Evolutionary conservation across 1,284 basidiomycete genomes (phyloP), one percentile per base, ranked within the genome.

Genomic region (Sporisorium exsertum): DNA sequence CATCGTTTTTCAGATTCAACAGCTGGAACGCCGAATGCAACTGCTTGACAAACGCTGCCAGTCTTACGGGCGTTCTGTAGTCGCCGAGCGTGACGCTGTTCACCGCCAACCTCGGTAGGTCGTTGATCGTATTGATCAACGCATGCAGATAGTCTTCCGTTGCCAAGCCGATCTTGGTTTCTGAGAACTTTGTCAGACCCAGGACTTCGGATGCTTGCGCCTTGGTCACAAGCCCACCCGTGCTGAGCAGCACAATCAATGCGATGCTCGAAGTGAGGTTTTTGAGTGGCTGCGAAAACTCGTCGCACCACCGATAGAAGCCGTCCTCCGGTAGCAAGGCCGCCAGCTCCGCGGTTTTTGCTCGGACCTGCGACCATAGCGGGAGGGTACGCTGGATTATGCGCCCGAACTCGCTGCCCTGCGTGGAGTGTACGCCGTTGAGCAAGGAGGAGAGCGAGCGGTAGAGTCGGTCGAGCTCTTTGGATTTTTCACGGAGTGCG

Each of bases 1-100:
- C 42, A 60, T 86, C 84, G 51, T 86, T 86, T 59, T 85, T 85
- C 6, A 86, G 71, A 43, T 86, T 85, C 2, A 86, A 61, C 49
- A 85, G 55, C 51, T 82, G 80, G 53, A 86, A 85, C 8, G 80
- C 83, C 12, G 75, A 59, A 43, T 84, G 77, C 7, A 85, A 58
- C 37, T 84, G 75, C 62, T 85, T 85, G 43, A 84, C 81, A 27
- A 85, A 79, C 1, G 13, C 33, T 0, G 79, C 70, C 10, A 85
- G 71, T 5, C 78, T 47, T 9, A 84, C 69, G 0, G 83, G 81
- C 13, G 81, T 77, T 3, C 62, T 40, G 46, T 77, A 84, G 60
- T 85, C 81, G 40, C 73, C 70, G 2, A 79, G 47, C 0, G 79
- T 82, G 20, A 82, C 79, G 33, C 58, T 57, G 58, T 79, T 77